phyloP scores from a whole-genome alignment of 208 protist genomes.

The Naegleria lovaniensis region DNA sequence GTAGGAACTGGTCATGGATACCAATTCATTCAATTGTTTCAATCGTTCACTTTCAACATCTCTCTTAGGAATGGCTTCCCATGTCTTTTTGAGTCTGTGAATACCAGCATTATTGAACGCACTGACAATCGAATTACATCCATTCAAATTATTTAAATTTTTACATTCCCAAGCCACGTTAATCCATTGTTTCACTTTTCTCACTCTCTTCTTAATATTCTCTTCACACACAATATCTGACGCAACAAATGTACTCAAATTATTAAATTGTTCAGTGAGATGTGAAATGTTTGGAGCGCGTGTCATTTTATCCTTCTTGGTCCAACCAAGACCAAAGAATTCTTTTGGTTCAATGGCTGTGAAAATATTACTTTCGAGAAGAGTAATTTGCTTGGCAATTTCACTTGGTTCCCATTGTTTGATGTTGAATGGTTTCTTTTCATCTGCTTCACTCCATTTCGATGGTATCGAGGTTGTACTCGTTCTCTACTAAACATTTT shows the following conservation, averaged over 20 bases:
- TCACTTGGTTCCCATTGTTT: background rate
- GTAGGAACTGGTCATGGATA: background rate
- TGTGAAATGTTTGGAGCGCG: background rate
- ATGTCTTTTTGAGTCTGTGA: conserved; percentile 21
- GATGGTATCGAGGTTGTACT: background rate
- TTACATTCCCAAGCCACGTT: background rate
- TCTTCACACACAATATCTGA: background rate
- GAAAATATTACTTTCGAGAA: background rate
- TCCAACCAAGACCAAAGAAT: conserved; percentile 9
- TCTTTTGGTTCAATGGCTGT: background rate
- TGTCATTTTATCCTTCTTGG: background rate
- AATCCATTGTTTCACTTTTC: background rate
- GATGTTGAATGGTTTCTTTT: background rate
- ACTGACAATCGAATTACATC: background rate
- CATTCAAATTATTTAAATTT: conserved; percentile 21
- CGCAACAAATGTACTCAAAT: background rate
- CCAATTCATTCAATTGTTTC: background rate
- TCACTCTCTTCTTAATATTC: background rate
- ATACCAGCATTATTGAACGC: background rate
- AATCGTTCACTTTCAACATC: background rate
- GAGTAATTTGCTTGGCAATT: conserved; percentile 19
- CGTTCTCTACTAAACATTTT: background rate
- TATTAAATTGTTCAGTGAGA: background rate
- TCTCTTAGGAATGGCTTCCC: background rate
- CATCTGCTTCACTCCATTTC: background rate